Conservation (phyloP, 768 basidiomycete species). For the Calocybe cyanea region DNA sequence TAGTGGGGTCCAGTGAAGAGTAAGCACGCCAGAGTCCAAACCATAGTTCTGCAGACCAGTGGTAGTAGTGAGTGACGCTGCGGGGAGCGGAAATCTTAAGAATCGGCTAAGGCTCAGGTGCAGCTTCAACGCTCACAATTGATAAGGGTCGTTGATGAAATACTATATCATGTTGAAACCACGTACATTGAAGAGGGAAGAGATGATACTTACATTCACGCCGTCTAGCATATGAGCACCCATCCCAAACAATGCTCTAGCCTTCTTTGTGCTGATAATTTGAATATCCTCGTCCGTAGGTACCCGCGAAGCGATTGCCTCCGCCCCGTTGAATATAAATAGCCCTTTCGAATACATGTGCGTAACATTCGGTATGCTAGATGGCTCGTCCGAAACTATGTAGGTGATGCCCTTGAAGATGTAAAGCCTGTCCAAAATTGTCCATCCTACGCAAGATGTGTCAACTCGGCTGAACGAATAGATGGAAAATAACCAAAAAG, state of each 20-base stretch:
- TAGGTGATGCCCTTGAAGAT: slow-evolving; percentile 78
- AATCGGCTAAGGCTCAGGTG: background rate
- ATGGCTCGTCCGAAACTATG: slow-evolving; percentile 73
- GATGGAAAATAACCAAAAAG: background rate
- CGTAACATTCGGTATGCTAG: slow-evolving; percentile 57
- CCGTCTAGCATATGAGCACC: slow-evolving; percentile 78
- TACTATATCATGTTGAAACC: slow-evolving; percentile 41
- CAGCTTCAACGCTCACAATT: slow-evolving; percentile 57
- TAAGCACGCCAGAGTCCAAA: slow-evolving; percentile 93
- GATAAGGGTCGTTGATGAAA: slow-evolving; percentile 79
- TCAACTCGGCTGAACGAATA: slow-evolving; percentile 1
- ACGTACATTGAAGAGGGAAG: background rate
- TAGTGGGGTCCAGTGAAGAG: slow-evolving; percentile 70
- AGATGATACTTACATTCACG: slow-evolving; percentile 46
- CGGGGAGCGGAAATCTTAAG: slow-evolving; percentile 1
- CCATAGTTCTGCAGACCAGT: slow-evolving; percentile 89
- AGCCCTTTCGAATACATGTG: slow-evolving; percentile 71
- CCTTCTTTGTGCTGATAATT: slow-evolving; percentile 67
- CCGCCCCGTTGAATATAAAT: slow-evolving; percentile 53
- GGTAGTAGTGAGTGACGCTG: slow-evolving; percentile 90
- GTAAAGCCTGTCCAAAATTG: slow-evolving; percentile 82
- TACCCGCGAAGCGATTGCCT: slow-evolving; percentile 52
- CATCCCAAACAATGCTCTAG: slow-evolving; percentile 63
- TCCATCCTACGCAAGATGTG: slow-evolving; percentile 65
- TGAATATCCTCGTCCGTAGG: slow-evolving; percentile 80